Percentiles rank a stretch among this genome's conserved stretches.
Evolutionary conservation across 225 moss, liverwort and hornwort genomes (phyloP).

Genomic region (Pseudisothecium myosuroides): DNA sequence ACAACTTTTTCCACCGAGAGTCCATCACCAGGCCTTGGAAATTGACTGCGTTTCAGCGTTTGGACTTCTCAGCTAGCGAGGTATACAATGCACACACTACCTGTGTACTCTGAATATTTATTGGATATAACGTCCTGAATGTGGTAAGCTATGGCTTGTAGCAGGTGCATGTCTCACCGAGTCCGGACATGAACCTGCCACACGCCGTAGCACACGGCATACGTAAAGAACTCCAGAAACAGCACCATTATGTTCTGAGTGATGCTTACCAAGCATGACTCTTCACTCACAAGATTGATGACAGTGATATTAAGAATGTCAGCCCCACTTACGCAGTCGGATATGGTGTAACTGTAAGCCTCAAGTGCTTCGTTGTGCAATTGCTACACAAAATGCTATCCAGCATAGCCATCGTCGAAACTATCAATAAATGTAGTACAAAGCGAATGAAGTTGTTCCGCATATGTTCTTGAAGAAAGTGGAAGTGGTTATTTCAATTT

Average conservation of each 20-base stretch:
- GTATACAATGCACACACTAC: slow-evolving; percentile 6
- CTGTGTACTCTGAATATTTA: background rate
- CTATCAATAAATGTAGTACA: background rate
- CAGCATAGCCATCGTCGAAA: background rate
- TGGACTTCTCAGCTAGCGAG: slow-evolving; percentile 76
- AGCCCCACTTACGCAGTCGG: background rate
- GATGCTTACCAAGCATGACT: background rate
- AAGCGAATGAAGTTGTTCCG: background rate
- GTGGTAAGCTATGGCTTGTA: background rate
- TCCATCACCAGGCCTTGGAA: slow-evolving; percentile 70
- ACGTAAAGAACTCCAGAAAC: background rate
- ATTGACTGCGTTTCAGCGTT: slow-evolving; percentile 78
- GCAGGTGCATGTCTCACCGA: background rate
- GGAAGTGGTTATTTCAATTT: background rate
- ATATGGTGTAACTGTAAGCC: background rate
- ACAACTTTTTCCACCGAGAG: slow-evolving; percentile 40
- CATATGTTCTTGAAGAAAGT: background rate
- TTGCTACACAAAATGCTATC: background rate
- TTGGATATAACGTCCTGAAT: background rate
- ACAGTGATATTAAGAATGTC: background rate
- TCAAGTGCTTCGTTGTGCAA: background rate
- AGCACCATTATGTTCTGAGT: background rate
- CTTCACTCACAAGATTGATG: background rate
- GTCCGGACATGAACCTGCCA: background rate
- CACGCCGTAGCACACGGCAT: background rate